These are phyloP conservation scores for Botrytis byssoidea DNA, from an alignment of 2,329 filamentous ascomycete species.

Conservation along the genomic window DNA sequence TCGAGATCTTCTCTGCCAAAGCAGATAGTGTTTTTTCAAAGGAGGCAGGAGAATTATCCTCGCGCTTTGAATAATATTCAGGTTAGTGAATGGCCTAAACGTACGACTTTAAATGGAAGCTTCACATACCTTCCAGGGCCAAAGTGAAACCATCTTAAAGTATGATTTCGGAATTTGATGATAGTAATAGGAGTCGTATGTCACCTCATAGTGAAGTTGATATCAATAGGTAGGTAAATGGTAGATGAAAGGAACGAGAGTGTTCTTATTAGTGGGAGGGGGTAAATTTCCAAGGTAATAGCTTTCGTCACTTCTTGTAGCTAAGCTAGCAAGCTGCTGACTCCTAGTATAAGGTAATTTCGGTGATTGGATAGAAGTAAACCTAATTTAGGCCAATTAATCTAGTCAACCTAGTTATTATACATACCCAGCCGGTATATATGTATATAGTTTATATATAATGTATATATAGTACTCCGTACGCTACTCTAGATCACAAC, in stretches of 20 bases:
- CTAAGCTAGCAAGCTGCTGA: constrained; percentile 1
- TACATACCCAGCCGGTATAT: not conserved
- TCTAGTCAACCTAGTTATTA: not conserved
- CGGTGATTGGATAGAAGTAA: constrained; percentile 4
- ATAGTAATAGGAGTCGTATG: not conserved
- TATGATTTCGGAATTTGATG: constrained; percentile 7
- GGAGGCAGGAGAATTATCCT: constrained; percentile 78
- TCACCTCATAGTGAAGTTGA: constrained; percentile 27
- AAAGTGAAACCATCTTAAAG: constrained; percentile 71
- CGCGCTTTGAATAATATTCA: constrained; percentile 52
- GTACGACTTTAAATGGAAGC: constrained; percentile 25
- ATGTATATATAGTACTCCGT: not conserved
- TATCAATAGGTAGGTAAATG: not conserved
- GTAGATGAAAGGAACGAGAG: not conserved
- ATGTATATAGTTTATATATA: not conserved
- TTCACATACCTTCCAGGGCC: constrained; percentile 73
- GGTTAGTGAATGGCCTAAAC: constrained; percentile 16
- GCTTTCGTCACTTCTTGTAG: constrained; percentile 12
- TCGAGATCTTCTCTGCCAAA: constrained; percentile 78
- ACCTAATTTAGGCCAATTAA: not conserved
- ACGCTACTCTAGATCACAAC: too few relatives aligned
- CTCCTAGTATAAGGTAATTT: not conserved
- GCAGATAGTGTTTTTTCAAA: constrained; percentile 89
- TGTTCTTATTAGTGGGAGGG: constrained; percentile 3
- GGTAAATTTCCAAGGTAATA: not conserved